Evolutionary conservation across 2,329 filamentous ascomycete species (phyloP).

Genomic region (Coniosporium tulheliwenetii): DNA sequence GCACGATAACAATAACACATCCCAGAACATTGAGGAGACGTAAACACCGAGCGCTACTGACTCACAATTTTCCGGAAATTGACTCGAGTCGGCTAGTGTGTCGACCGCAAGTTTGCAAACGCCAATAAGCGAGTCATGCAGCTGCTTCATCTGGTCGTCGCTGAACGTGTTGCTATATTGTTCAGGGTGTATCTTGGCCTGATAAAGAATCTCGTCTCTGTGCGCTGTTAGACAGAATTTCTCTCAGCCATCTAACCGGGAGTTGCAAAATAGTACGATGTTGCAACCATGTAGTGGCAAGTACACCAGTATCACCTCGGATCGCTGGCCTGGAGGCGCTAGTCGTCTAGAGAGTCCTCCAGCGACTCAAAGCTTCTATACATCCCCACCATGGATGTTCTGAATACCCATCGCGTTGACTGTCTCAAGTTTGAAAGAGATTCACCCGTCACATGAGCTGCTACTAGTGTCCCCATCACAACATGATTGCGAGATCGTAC

Average conservation of each 20-base stretch:
- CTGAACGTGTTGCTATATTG: constrained; percentile 76
- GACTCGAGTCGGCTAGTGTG: constrained; percentile 61
- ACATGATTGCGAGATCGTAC: background rate
- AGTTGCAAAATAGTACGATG: too few species aligned
- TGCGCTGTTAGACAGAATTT: background rate
- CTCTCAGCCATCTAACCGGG: too few species aligned
- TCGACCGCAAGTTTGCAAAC: constrained; percentile 72
- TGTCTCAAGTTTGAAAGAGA: too few species aligned
- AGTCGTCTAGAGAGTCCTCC: too few species aligned
- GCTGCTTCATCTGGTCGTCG: constrained; percentile 51
- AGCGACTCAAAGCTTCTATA: too few species aligned
- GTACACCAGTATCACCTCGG: too few species aligned
- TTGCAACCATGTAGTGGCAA: too few species aligned
- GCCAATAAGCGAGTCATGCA: constrained; percentile 60
- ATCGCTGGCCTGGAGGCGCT: too few species aligned
- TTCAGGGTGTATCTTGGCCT: constrained; percentile 79
- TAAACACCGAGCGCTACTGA: constrained; percentile 7
- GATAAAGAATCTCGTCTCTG: constrained; percentile 75
- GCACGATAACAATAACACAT: background rate
- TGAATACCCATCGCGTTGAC: too few species aligned
- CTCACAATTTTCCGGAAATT: constrained; percentile 71
- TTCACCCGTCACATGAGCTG: too few species aligned
- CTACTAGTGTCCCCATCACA: too few species aligned
- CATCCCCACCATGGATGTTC: too few species aligned
- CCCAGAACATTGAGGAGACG: background rate